A percentile compares a stretch with the other conserved stretches of the same genome.
Evolutionary conservation across 768 basidiomycete genomes (phyloP).

Genomic region (Termitomyces eurrhizus): DNA sequence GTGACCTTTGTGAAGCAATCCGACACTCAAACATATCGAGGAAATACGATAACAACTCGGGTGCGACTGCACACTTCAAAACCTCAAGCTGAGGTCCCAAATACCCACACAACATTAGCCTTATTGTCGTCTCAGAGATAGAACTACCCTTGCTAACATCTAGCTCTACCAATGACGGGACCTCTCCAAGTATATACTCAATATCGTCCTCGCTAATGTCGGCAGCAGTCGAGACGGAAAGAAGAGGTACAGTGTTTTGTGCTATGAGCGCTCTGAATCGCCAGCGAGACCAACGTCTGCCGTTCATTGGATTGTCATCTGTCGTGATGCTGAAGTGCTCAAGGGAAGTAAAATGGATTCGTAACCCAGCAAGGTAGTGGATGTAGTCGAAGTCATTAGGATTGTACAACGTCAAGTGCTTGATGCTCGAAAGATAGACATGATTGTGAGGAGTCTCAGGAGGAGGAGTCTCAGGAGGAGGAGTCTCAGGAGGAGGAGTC

Average conservation of each 20-base stretch:
- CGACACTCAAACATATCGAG: constrained; percentile 16
- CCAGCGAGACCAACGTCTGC: constrained; percentile 5
- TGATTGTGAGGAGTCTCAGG: neutral
- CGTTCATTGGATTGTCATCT: neutral
- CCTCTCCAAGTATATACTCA: constrained; percentile 11
- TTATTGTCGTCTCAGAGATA: constrained; percentile 9
- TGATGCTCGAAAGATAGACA: constrained; percentile 9
- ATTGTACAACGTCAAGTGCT: constrained; percentile 11
- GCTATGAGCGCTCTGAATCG: constrained; percentile 2
- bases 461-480: neutral
- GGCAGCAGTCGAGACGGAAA: neutral
- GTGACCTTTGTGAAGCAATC: constrained; percentile 3
- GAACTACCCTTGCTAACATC: constrained; percentile 8
- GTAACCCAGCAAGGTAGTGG: constrained; percentile 3
- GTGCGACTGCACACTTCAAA: constrained; percentile 8
- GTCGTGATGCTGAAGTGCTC: constrained; percentile 6
- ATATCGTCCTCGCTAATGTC: constrained; percentile 9
- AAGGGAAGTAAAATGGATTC: constrained; percentile 3
- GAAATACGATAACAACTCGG: constrained; percentile 5
- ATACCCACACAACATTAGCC: constrained; percentile 9
- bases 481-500: too few species aligned
- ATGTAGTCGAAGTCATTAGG: constrained; percentile 9
- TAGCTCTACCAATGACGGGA: constrained; percentile 8
- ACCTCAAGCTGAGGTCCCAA: constrained; percentile 6
- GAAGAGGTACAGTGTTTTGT: neutral